A percentile compares a stretch with the other conserved stretches of the same genome.
Evolutionary conservation across 495 filamentous ascomycete genomes (phyloP).

Genomic region (Tuber borchii): DNA sequence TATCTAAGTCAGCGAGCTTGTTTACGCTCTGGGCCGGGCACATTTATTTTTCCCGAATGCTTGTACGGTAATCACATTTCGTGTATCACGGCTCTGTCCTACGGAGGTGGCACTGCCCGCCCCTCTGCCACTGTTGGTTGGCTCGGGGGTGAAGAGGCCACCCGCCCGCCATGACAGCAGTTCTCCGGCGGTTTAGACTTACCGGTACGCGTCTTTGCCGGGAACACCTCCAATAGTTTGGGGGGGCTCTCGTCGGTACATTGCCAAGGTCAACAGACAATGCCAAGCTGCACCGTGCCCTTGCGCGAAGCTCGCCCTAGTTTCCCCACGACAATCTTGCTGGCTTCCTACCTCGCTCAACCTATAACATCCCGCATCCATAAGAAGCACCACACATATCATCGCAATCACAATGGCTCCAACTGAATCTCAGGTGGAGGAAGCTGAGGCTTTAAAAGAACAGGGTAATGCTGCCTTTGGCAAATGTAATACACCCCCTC

Average conservation of each 20-base stretch:
- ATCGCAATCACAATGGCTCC: slow-evolving; percentile 21
- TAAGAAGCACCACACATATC: no score
- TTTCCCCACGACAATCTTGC: no score
- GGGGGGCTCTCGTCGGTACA: no score
- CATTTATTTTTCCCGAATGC: not conserved
- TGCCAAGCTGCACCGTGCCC: no score
- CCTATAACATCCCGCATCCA: no score
- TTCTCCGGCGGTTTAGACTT: no score
- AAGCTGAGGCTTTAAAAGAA: slow-evolving; percentile 32
- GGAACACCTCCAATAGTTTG: no score
- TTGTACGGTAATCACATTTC: not conserved
- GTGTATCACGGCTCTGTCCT: not conserved
- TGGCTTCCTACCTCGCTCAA: no score
- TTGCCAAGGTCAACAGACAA: no score
- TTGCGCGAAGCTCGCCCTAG: no score
- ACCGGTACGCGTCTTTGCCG: no score
- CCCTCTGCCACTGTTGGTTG: not conserved
- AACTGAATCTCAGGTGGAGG: slow-evolving; percentile 33
- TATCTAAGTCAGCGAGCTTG: not conserved
- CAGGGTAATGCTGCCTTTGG: slow-evolving; percentile 35
- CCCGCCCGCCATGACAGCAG: not conserved
- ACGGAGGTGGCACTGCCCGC: not conserved
- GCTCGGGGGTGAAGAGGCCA: not conserved
- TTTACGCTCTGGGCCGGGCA: not conserved
- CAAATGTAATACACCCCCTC: slow-evolving; percentile 15